These are phyloP conservation scores for Bipolaris oryzae DNA, from an alignment of 2,329 filamentous ascomycete genomes.

Conservation along the genomic window DNA sequence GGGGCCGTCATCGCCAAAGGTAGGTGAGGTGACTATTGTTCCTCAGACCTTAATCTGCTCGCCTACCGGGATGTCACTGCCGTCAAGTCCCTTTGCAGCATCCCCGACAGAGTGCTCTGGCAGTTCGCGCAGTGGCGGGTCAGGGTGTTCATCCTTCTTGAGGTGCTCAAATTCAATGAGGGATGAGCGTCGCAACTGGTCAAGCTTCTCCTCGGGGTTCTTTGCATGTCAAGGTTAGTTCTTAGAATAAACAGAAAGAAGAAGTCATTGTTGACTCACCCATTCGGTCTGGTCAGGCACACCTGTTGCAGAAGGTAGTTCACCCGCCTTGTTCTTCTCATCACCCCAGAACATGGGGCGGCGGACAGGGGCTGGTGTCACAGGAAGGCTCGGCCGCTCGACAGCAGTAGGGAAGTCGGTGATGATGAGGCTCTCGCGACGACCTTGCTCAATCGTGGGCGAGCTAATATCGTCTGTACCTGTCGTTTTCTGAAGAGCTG, in stretches of 20 bases:
- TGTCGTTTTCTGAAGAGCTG: conserved; percentile 46
- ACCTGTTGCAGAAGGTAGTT: conserved; percentile 76
- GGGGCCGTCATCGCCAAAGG: conserved; percentile 20
- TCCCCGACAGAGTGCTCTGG: conserved; percentile 46
- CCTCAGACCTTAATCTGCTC: conserved; percentile 23
- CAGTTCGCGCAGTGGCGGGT: conserved; percentile 41
- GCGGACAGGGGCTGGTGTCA: conserved; percentile 82
- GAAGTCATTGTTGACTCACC: conserved; percentile 70
- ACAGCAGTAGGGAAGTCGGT: conserved; percentile 86
- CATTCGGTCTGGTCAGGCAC: conserved; percentile 89
- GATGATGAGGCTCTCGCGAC: conserved; percentile 67
- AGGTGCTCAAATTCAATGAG: conserved; percentile 52
- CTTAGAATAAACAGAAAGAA: conserved; percentile 37
- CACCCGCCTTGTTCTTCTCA: conserved; percentile 61
- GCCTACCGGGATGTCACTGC: background rate
- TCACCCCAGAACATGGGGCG: conserved; percentile 71
- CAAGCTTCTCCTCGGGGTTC: conserved; percentile 55
- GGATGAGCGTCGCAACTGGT: conserved; percentile 54
- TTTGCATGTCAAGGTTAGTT: conserved; percentile 45
- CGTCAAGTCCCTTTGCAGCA: background rate
- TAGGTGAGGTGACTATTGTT: conserved; percentile 26
- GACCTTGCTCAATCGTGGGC: conserved; percentile 42
- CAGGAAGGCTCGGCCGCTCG: conserved; percentile 86
- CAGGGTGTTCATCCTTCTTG: conserved; percentile 39
- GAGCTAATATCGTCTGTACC: conserved; percentile 41